Base-by-base conservation (phyloP, 2,329 filamentous ascomycete genomes). In the Pseudocercospora macadamiae region DNA sequence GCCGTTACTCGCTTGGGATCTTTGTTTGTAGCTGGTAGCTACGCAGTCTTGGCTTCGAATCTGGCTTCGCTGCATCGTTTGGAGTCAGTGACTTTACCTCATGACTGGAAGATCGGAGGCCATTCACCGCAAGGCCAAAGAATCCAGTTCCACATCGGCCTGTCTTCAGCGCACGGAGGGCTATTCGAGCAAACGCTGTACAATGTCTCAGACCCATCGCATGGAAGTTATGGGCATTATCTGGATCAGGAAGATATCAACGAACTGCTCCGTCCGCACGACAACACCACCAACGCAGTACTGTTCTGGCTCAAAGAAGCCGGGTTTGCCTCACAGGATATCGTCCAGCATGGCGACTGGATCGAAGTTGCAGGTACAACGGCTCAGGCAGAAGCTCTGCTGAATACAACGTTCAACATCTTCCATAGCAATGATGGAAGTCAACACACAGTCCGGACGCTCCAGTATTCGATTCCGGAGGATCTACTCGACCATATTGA, bases 391-490 rank as follows among this genome's bases (percentile, higher is more conserved):
- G 28, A 32, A 32, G 28, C 28, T 12, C 28, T 32, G 28, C 28
- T 32, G 28, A 32, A 32, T 32, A 32, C 28, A 32, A 32, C 28
- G 6, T 32, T 32, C 28, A 32, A 32, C 28, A 7, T 32, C 6
- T 32, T 32, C 28, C 28, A 32, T 32, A 32, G 28, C 28, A 32
- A 32, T 6, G 28, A 32, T 6, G 8, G 5, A 39, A 18, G 36
- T 39, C 36, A 39, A 39, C 36, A 39, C 7, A 39, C 28, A 10
- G n/a, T 39, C 5, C 7, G 36, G 36, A 39, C 36, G 8, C 7
- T 16, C 7, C 68, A 74, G 62, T 79, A 74, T 64, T 73, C 65
- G 21, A 51, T 75, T 2, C 73, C 66, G 21, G 42, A 57, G 14
- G 62, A 70, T 28, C 51, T 73, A 12, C 30, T 32, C 12, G 60